phyloP scores from a whole-genome alignment of 192 early-diverging fungal genomes.

The Linderina pennispora region DNA sequence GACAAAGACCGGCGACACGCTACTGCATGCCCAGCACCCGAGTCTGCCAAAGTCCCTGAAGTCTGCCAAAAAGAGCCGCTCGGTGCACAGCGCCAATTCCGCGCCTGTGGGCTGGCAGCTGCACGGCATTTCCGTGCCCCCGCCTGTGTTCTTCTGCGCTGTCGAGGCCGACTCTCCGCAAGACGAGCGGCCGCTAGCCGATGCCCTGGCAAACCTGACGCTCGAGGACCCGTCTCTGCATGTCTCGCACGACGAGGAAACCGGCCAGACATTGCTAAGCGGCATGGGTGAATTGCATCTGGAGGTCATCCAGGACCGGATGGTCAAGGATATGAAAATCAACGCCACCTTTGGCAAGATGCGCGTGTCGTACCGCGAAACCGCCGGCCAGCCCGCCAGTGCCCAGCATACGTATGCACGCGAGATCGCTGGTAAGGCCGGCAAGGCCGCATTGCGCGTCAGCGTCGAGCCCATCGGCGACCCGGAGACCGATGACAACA shows the following conservation, averaged over 20 bases:
- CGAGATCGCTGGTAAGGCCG: constrained; percentile 64
- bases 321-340: constrained; percentile 72
- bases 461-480: constrained; percentile 44
- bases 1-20: constrained; percentile 81
- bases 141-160: constrained; percentile 78
- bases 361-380: constrained; percentile 85
- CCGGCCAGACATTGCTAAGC: constrained; percentile 79
- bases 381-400: constrained; percentile 30
- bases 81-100: constrained; percentile 1
- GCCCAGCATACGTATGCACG: constrained; percentile 54
- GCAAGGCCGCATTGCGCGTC: constrained; percentile 53
- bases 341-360: constrained; percentile 78
- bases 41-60: constrained; percentile 1
- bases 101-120: constrained; percentile 46
- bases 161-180: constrained; percentile 70
- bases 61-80: not conserved
- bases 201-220: constrained; percentile 64
- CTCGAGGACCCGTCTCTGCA: constrained; percentile 88
- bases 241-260: constrained; percentile 68
- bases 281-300: constrained; percentile 96
- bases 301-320: constrained; percentile 81
- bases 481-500: constrained; percentile 8
- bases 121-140: constrained; percentile 74
- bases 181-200: constrained; percentile 66
- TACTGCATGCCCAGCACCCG: constrained; percentile 55